These are phyloP conservation scores for Marasmius tenuissimus DNA, from an alignment of 1,284 basidiomycete genomes.

Conservation along the genomic window DNA sequence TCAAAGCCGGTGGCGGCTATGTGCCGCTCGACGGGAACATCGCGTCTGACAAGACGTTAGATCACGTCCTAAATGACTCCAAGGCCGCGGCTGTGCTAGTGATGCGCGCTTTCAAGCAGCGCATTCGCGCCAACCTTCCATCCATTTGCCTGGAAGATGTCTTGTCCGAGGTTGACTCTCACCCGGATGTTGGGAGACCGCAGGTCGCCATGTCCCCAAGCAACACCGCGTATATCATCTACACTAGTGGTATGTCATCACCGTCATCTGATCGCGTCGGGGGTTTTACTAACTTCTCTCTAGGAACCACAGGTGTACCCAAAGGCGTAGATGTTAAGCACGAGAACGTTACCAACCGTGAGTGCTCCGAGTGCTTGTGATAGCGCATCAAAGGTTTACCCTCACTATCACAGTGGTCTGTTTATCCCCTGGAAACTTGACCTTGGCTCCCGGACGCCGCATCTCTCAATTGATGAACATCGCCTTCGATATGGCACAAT, in stretches of 20 bases:
- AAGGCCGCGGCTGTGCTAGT: conserved; percentile 43
- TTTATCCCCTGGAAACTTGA: conserved; percentile 52
- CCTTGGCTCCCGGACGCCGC: conserved; percentile 51
- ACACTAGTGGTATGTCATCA: conserved; percentile 51
- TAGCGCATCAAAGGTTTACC: background rate
- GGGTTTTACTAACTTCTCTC: conserved; percentile 1
- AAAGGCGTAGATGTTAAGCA: conserved; percentile 63
- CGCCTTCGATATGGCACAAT: conserved; percentile 64
- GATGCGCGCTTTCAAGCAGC: conserved; percentile 44
- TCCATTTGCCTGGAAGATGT: conserved; percentile 45
- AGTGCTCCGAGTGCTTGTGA: conserved; percentile 16
- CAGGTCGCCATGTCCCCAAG: conserved; percentile 37
- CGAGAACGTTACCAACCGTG: conserved; percentile 57
- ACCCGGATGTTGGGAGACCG: conserved; percentile 33
- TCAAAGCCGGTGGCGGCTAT: conserved; percentile 59
- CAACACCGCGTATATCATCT: conserved; percentile 59
- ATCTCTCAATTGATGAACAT: conserved; percentile 63
- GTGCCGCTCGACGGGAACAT: conserved; percentile 59
- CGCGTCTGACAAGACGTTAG: conserved; percentile 53
- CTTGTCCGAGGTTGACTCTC: conserved; percentile 23
- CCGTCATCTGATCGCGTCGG: background rate
- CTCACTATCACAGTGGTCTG: conserved; percentile 43
- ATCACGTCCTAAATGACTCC: conserved; percentile 52
- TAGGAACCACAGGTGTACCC: conserved; percentile 58
- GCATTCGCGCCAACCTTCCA: conserved; percentile 28